Conservation (phyloP, 2,329 filamentous ascomycete species). For the Colletotrichum cereale region DNA sequence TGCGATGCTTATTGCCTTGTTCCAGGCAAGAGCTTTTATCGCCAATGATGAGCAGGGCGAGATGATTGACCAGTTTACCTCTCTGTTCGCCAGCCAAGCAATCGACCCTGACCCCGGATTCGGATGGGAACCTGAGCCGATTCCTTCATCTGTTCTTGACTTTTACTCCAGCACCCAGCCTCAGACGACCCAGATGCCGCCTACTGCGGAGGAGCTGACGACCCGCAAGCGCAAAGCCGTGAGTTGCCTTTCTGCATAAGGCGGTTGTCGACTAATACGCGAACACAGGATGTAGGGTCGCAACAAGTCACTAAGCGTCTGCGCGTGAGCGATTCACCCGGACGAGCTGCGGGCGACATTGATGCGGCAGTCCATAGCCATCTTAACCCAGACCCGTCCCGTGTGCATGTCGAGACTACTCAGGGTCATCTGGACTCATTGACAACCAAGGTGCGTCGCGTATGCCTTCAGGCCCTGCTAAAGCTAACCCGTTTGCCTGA, state of each 20-base stretch:
- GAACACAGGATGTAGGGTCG: conserved; percentile 20
- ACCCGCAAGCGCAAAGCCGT: conserved; percentile 38
- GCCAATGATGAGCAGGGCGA: conserved; percentile 43
- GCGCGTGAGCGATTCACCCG: conserved; percentile 27
- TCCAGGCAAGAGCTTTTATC: conserved; percentile 46
- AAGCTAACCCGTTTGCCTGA: conserved; percentile 4
- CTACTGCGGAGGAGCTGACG: conserved; percentile 26
- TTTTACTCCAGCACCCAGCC: conserved; percentile 56
- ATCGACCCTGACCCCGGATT: conserved; percentile 55
- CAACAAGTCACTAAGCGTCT: conserved; percentile 28
- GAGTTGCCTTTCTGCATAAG: neutral
- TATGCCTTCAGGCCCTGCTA: neutral
- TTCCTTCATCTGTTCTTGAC: conserved; percentile 65
- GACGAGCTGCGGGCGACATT: conserved; percentile 11
- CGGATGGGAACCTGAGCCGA: conserved; percentile 59
- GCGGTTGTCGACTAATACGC: neutral
- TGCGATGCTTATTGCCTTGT: conserved; percentile 52
- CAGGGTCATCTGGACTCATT: conserved; percentile 52
- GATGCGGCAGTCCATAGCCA: conserved; percentile 28
- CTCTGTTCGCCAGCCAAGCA: conserved; percentile 60
- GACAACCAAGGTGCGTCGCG: conserved; percentile 52
- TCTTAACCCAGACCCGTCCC: conserved; percentile 30
- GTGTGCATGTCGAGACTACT: conserved; percentile 29
- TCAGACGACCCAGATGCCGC: conserved; percentile 32
- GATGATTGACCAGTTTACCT: conserved; percentile 57